Evolutionary conservation across 2,329 filamentous ascomycete genomes (phyloP).

Genomic region (Microascus cirrosus): DNA sequence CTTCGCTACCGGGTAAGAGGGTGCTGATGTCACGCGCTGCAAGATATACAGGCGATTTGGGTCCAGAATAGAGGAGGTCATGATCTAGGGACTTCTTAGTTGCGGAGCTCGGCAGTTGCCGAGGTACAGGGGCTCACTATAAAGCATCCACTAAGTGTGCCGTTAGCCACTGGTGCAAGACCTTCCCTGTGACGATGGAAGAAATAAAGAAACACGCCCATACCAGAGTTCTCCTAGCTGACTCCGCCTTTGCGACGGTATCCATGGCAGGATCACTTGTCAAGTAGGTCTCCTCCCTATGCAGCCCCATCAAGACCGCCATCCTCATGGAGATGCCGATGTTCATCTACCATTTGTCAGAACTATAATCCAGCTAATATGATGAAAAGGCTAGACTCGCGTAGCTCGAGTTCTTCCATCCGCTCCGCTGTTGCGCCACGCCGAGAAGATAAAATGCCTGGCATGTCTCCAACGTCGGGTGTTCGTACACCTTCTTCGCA

Average conservation of each 20-base stretch:
- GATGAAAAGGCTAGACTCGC: constrained; percentile 21
- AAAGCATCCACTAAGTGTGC: constrained; percentile 40
- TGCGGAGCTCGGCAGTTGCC: not conserved
- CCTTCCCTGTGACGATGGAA: not conserved
- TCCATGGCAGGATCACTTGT: constrained; percentile 28
- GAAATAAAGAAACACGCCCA: constrained; percentile 11
- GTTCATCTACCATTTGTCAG: constrained; percentile 29
- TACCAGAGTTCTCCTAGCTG: constrained; percentile 44
- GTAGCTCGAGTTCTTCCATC: constrained; percentile 39
- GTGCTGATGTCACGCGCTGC: constrained; percentile 41
- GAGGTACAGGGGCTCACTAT: constrained; percentile 22
- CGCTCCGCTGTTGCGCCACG: constrained; percentile 47
- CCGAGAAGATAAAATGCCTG: constrained; percentile 49
- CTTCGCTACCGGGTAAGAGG: constrained; percentile 40
- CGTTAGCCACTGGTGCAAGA: too few species aligned
- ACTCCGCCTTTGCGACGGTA: constrained; percentile 37
- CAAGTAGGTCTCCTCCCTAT: constrained; percentile 42
- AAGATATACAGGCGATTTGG: constrained; percentile 37
- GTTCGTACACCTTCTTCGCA: constrained; percentile 36
- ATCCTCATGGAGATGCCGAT: constrained; percentile 45
- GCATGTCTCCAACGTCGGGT: constrained; percentile 41
- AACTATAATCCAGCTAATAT: not conserved
- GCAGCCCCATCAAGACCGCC: constrained; percentile 42
- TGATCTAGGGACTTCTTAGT: constrained; percentile 22
- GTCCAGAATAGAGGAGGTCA: constrained; percentile 44